These are phyloP conservation scores for Acanthamoeba culbertsoni DNA, from an alignment of 208 protist genomes.

Conservation along the genomic window DNA sequence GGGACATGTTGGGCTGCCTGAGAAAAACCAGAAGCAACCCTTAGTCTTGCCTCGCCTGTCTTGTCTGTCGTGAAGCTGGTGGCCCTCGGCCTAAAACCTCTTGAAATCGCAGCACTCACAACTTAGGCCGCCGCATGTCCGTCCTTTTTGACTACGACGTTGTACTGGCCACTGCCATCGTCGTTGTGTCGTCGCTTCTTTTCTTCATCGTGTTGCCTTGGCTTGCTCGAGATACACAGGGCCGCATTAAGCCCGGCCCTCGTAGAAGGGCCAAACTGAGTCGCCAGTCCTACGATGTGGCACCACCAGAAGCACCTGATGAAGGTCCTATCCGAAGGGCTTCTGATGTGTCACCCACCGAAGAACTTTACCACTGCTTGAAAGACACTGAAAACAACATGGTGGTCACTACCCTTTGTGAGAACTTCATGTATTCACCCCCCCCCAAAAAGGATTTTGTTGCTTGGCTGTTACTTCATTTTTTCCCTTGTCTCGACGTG, in stretches of 20 bases:
- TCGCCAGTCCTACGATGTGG: not conserved
- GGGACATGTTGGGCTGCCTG: too few species aligned
- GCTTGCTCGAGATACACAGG: not conserved
- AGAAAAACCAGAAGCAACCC: too few species aligned
- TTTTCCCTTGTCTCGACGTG: not conserved
- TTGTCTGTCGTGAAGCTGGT: too few species aligned
- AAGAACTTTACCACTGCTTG: not conserved
- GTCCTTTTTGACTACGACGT: not conserved
- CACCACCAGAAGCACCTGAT: not conserved
- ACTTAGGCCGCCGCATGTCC: not conserved
- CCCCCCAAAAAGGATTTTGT: not conserved
- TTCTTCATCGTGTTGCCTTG: not conserved
- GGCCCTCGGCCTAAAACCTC: too few species aligned
- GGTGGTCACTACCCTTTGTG: not conserved
- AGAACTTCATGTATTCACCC: not conserved
- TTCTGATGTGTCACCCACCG: not conserved
- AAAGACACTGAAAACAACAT: constrained; percentile 25
- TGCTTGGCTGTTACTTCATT: not conserved
- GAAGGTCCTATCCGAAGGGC: not conserved
- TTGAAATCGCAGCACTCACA: too few species aligned
- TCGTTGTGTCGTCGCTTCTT: not conserved
- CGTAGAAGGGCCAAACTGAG: not conserved
- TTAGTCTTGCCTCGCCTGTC: too few species aligned
- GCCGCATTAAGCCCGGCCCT: not conserved
- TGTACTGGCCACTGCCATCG: not conserved